These are phyloP conservation scores for Backusella luteola DNA, from an alignment of 192 early-diverging fungal genomes.

Conservation along the genomic window DNA sequence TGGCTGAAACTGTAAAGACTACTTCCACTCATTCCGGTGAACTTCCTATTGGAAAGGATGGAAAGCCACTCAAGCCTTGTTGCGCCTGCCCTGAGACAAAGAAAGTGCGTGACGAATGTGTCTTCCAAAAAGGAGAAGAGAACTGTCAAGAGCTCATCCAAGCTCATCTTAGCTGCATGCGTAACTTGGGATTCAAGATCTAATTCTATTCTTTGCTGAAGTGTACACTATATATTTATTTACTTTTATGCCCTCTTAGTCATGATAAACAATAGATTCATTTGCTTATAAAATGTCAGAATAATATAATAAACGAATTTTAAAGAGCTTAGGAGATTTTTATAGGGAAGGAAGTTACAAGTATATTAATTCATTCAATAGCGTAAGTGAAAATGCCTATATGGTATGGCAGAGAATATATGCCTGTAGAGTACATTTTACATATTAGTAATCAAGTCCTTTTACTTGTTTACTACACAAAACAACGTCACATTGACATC, in stretches of 20 bases:
- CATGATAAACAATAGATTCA: background rate
- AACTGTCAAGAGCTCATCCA: conserved; percentile 86
- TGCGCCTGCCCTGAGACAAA: conserved; percentile 97
- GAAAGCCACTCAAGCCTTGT: conserved; percentile 83
- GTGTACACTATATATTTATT: conserved; percentile 4
- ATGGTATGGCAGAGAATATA: too few relatives aligned
- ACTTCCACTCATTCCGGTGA: conserved; percentile 31
- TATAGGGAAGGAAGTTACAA: background rate
- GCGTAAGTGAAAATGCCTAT: too few relatives aligned
- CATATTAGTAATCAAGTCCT: too few relatives aligned
- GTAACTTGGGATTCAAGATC: conserved; percentile 92
- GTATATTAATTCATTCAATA: too few relatives aligned
- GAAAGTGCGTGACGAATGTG: conserved; percentile 85
- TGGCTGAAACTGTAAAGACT: conserved; percentile 26
- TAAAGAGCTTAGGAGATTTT: background rate
- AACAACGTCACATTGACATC: too few relatives aligned
- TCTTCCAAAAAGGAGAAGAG: conserved; percentile 82
- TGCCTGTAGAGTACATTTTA: too few relatives aligned
- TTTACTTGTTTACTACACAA: too few relatives aligned
- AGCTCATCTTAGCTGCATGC: conserved; percentile 89
- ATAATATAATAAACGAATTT: background rate
- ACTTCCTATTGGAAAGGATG: conserved; percentile 45
- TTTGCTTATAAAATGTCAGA: background rate
- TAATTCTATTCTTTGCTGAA: conserved; percentile 29
- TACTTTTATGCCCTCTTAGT: background rate